phyloP scores from a whole-genome alignment of 805 yeast genomes.

The Lachancea nothofagi region DNA sequence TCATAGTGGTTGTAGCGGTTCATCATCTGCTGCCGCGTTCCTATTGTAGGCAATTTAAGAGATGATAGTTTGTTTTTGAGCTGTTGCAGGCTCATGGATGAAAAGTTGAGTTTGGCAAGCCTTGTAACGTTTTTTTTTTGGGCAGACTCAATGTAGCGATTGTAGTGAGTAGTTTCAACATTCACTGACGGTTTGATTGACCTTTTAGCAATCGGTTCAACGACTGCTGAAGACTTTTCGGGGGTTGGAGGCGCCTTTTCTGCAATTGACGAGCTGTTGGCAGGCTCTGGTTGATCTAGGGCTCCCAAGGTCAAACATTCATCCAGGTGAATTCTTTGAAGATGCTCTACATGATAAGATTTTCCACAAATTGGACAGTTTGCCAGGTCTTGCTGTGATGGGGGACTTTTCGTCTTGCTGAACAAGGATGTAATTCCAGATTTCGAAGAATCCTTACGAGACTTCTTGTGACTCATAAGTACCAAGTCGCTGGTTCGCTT shows the following conservation, averaged over 20 bases:
- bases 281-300: slow-evolving; percentile 7
- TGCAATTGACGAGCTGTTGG: neutral
- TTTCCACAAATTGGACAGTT: slow-evolving; percentile 66
- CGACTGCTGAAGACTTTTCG: neutral
- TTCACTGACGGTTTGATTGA: neutral
- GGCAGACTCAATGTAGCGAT: slow-evolving; percentile 43
- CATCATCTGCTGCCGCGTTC: slow-evolving; percentile 60
- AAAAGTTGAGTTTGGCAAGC: slow-evolving; percentile 60
- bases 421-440: slow-evolving; percentile 6
- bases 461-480: neutral
- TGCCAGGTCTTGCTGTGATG: slow-evolving; percentile 29
- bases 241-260: neutral
- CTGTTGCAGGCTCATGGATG: slow-evolving; percentile 51
- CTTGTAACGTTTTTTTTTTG: slow-evolving; percentile 31
- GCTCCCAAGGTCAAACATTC: slow-evolving; percentile 41
- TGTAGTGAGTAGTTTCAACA: slow-evolving; percentile 42
- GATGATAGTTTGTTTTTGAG: slow-evolving; percentile 54
- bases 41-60: slow-evolving; percentile 53
- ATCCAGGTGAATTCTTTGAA: slow-evolving; percentile 60
- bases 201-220: neutral
- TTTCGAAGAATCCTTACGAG: slow-evolving; percentile 2
- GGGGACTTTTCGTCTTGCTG: slow-evolving; percentile 12
- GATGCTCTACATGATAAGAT: slow-evolving; percentile 46
- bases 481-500: slow-evolving; percentile 6
- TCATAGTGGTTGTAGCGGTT: slow-evolving; percentile 72